Evolutionary conservation across 2,329 filamentous ascomycete species (phyloP), one percentile per base, ranked within the genome.

Genomic region (Pseudogymnoascus sp.): DNA sequence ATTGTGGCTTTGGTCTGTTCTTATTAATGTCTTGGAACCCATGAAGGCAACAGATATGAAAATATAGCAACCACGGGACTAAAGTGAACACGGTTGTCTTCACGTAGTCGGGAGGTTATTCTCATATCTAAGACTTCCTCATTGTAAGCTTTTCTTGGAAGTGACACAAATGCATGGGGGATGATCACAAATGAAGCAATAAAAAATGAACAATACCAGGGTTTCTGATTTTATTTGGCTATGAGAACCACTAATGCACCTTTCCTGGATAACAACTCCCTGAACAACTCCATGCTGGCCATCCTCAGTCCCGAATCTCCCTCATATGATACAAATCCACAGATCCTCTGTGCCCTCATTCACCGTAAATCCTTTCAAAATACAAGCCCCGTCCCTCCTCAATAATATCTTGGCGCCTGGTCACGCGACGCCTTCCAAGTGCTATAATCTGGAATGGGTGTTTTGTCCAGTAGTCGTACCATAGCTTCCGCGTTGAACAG

Each of bases 401-500:
- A 57, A 57, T 80, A 57, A 18, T 57, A 57, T 36, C 51, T 57
- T 57, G 51, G 51, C 29, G 16, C 16, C 12, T 57, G 51, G 51
- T 57, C 51, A 21, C 70, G 18, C 59, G 67, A 69, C 36, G 76
- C 72, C 71, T 83, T 85, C 80, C 84, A 85, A 7, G 80, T 76
- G 34, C 75, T 75, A 66, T 81, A 83, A 66, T 85, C 83, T 0
- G 89, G 89, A 8, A 95, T 79, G 23, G 83, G 78, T 5, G 88
- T 85, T 62, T 85, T 82, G 34, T 86, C 83, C 21, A 99, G 79
- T 42, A 97, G 79, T 34, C 85, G 83, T 5, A 95, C 87, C 77
- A 97, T 80, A 64, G 83, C 86, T 36, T 85, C 79, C 0, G 91
- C 78, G 67, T 84, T 89, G 69, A 96, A 88, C 10, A 86, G 83